A percentile compares a stretch with the other conserved stretches of the same genome.
Evolutionary conservation across 495 filamentous ascomycete genomes (phyloP).

Genomic region (Bryoglossum gracile): DNA sequence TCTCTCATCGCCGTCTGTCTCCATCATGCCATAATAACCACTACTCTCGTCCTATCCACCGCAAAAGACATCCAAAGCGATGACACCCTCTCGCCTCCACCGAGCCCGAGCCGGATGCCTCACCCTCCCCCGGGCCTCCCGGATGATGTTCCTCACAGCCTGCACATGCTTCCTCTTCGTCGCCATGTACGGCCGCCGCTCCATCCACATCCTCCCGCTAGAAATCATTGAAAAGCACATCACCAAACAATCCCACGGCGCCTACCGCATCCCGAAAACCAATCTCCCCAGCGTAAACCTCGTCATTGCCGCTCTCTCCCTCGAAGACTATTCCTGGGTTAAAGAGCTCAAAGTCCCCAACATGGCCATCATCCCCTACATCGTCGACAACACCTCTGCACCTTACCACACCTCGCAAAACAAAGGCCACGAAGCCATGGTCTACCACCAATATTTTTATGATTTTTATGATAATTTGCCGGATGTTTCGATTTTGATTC

Average conservation of each 20-base stretch:
- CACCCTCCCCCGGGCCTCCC: constrained; percentile 3
- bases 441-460: constrained; percentile 13
- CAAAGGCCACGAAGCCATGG: constrained; percentile 11
- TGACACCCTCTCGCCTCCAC: neutral
- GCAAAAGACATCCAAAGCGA: no score
- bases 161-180: neutral
- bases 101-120: neutral
- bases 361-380: constrained; percentile 6
- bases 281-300: constrained; percentile 1
- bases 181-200: neutral
- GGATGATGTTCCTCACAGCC: neutral
- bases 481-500: constrained; percentile 5
- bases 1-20: no score
- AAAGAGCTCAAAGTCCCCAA: constrained; percentile 1
- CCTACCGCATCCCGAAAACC: neutral
- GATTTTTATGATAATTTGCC: constrained; percentile 11
- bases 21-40: no score
- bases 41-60: no score
- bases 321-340: constrained; percentile 1
- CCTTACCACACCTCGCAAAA: constrained; percentile 7
- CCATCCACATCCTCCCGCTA: neutral
- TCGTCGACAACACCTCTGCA: constrained; percentile 2
- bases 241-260: constrained; percentile 1
- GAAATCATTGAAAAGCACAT: constrained; percentile 1
- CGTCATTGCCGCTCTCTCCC: neutral